These are phyloP conservation scores for Alopecurus myosuroides DNA, from an alignment of 176 grass and related monocot species.

Conservation along the genomic window DNA sequence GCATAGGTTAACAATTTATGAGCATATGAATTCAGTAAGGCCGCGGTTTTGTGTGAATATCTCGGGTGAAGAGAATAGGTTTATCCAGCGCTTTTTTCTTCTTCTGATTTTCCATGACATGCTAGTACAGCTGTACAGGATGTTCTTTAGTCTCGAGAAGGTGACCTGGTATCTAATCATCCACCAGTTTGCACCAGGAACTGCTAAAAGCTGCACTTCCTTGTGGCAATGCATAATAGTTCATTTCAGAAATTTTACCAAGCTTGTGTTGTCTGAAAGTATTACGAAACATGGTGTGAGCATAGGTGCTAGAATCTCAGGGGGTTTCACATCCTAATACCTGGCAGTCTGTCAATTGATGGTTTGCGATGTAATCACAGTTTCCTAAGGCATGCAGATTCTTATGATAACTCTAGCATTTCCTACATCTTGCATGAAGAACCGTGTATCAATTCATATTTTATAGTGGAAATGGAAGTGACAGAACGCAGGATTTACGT, in stretches of 20 bases:
- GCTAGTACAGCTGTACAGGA: neutral
- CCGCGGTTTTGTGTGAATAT: neutral
- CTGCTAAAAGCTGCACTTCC: neutral
- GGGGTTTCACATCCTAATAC: neutral
- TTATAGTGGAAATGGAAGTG: neutral
- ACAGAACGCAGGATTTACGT: neutral
- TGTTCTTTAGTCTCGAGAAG: neutral
- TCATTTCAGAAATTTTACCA: neutral
- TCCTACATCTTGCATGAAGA: neutral
- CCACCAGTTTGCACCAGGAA: neutral
- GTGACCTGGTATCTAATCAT: neutral
- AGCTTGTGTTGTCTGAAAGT: neutral
- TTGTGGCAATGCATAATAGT: neutral
- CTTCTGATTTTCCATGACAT: neutral
- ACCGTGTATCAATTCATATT: neutral
- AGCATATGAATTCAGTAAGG: too few species aligned
- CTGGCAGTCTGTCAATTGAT: neutral
- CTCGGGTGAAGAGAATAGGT: neutral
- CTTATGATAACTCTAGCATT: neutral
- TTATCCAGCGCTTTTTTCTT: neutral
- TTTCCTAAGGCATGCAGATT: neutral
- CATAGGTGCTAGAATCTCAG: neutral
- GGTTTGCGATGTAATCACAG: neutral
- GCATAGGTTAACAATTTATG: neutral
- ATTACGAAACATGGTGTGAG: neutral